Evolutionary conservation across 768 basidiomycete genomes (phyloP).

Genomic region (Boletus vermiculosoides): DNA sequence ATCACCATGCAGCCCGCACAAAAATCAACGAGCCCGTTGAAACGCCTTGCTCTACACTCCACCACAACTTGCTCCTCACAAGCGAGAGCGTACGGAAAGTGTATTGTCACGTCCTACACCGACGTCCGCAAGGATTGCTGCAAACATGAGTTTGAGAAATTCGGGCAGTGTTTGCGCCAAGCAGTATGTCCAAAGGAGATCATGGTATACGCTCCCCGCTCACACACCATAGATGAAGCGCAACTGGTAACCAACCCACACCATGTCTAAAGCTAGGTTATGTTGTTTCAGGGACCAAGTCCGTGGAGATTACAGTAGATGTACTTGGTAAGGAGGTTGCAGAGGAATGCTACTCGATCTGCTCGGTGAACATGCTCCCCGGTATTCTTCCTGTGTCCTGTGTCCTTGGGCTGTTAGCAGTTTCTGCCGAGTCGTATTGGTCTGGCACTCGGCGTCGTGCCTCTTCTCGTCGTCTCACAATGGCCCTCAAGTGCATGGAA

Average conservation of each 20-base stretch:
- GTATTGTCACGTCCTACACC: conserved; percentile 76
- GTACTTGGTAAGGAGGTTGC: not conserved
- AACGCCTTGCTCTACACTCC: conserved; percentile 66
- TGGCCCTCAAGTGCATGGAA: conserved; percentile 47
- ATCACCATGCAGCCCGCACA: conserved; percentile 26
- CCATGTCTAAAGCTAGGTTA: not conserved
- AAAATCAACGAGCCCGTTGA: conserved; percentile 46
- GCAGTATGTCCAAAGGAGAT: conserved; percentile 53
- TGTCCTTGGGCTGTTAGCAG: conserved; percentile 33
- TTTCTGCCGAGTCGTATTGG: conserved; percentile 20
- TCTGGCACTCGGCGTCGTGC: conserved; percentile 36
- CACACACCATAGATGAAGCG: conserved; percentile 47
- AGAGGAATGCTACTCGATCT: conserved; percentile 21
- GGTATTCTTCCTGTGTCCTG: conserved; percentile 39
- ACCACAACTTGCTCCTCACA: conserved; percentile 70
- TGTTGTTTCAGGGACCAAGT: conserved; percentile 7
- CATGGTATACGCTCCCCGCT: not conserved
- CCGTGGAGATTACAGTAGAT: conserved; percentile 20
- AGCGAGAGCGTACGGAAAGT: conserved; percentile 83
- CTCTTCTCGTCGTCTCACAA: conserved; percentile 50
- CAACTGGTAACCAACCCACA: conserved; percentile 42
- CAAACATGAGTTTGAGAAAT: conserved; percentile 77
- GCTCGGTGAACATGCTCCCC: conserved; percentile 28
- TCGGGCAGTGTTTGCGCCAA: conserved; percentile 76
- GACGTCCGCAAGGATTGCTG: conserved; percentile 86